Base-by-base conservation (phyloP, 306 rosid species). In the Rubus parviflorus region DNA sequence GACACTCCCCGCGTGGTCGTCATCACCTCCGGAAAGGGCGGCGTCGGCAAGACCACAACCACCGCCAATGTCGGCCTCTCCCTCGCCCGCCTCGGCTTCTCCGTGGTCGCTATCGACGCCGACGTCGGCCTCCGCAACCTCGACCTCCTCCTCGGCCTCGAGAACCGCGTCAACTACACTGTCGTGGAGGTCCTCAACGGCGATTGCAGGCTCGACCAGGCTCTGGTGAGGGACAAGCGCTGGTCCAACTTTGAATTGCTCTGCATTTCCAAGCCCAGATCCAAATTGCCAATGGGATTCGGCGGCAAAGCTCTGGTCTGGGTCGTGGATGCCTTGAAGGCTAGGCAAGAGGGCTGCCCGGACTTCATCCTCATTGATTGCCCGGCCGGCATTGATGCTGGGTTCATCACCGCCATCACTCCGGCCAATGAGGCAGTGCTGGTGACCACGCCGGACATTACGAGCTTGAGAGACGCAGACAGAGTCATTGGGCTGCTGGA, bases 111-210 rank as follows among this genome's bases (percentile, higher is more conserved):
- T 76, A 89, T 96, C 40, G 99, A 96, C 79, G 94, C 97, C 2
- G 98, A 96, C 54, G 99, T 96, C 1, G 99, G 99, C 25, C 96
- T 96, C 71, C 93, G 99, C 13, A 96, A 96, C 85, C 98, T 96
- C 22, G 99, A 96, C 87, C 99, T 96, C 83, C 92, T 96, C 11
- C 82, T 96, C 1, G 98, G 99, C 66, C 99, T 96, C 45, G 98
- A 96, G 78, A 96, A 91, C 60, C 97, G 99, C 67, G 98, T 96
- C 76, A 95, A 95, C 69, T 95, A 95, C 89, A 92, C 99, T 53
- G 94, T 87, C 19, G 81, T 96, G 0, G 98, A 96, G 87, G 91
- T 96, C 75, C 96, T 96, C 82, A 96, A 96, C 80, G 98, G 98
- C 43, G 99, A 96, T 66, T 96, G 99, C 80, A 79, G 98, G 54